Conservation (phyloP, 768 basidiomycete genomes). For the Serendipita vermifera region DNA sequence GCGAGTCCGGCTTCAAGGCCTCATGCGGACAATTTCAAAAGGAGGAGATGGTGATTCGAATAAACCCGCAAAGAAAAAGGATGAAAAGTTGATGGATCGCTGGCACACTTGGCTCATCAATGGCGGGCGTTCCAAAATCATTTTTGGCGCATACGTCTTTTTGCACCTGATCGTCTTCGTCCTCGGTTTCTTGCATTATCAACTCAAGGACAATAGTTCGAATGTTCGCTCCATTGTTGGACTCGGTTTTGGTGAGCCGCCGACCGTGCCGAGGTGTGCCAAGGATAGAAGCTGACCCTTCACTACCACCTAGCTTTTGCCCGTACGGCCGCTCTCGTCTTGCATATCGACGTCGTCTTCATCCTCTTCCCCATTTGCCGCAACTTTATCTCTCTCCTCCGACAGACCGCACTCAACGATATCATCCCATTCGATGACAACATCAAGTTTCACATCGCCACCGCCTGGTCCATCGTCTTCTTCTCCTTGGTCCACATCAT, state of each 20-base stretch:
- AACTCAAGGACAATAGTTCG: constrained; percentile 61
- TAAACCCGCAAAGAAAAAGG: constrained; percentile 22
- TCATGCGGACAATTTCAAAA: constrained; percentile 49
- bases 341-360: constrained; percentile 85
- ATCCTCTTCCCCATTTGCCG: constrained; percentile 93
- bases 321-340: constrained; percentile 74
- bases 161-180: constrained; percentile 65
- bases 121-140: constrained; percentile 67
- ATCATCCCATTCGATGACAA: constrained; percentile 91
- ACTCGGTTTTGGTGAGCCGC: constrained; percentile 53
- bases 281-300: neutral
- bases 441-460: constrained; percentile 80
- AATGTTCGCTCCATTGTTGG: constrained; percentile 61
- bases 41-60: constrained; percentile 23
- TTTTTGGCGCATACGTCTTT: constrained; percentile 70
- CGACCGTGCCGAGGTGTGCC: neutral
- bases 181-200: constrained; percentile 68
- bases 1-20: constrained; percentile 66
- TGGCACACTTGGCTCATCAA: constrained; percentile 85
- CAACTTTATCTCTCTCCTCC: constrained; percentile 81
- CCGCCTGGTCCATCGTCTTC: constrained; percentile 79
- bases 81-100: constrained; percentile 26
- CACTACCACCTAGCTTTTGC: constrained; percentile 50
- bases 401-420: constrained; percentile 71
- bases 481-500: constrained; percentile 62